Percentiles rank a stretch among this genome's conserved stretches.
phyloP scores from a whole-genome alignment of 768 basidiomycete species.

The Lentinula boryana region DNA sequence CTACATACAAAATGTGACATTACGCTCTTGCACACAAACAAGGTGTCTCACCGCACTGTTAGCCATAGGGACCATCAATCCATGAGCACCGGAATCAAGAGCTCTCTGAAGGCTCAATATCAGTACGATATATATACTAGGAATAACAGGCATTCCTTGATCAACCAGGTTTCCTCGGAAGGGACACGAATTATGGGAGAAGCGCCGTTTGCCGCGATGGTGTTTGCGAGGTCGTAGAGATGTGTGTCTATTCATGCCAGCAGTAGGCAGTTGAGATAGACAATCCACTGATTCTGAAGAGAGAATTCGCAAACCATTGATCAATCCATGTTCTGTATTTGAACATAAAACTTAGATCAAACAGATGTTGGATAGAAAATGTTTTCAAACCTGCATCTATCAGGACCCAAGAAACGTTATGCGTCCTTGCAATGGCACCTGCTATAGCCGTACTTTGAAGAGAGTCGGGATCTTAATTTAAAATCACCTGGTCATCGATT shows the following conservation, averaged over 20 bases:
- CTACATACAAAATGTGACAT: not conserved
- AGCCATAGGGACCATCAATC: slow-evolving; percentile 28
- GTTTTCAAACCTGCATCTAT: slow-evolving; percentile 15
- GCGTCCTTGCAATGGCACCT: slow-evolving; percentile 14
- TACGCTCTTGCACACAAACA: too few species aligned
- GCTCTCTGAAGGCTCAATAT: slow-evolving; percentile 21
- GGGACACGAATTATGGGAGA: slow-evolving; percentile 45
- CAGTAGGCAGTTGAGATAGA: not conserved
- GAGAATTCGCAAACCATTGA: slow-evolving; percentile 7
- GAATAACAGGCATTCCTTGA: slow-evolving; percentile 25
- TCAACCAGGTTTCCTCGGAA: slow-evolving; percentile 43
- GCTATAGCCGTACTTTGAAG: slow-evolving; percentile 15
- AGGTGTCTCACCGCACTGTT: slow-evolving; percentile 14
- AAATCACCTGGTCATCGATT: not conserved
- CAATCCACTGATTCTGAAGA: not conserved
- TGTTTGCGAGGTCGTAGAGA: slow-evolving; percentile 19
- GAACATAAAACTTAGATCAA: not conserved
- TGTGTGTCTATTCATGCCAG: slow-evolving; percentile 11
- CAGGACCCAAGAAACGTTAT: slow-evolving; percentile 16
- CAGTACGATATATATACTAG: too few species aligned
- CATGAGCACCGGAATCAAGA: slow-evolving; percentile 39
- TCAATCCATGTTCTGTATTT: slow-evolving; percentile 10
- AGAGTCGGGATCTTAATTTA: not conserved
- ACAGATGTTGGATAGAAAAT: not conserved
- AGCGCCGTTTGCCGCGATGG: slow-evolving; percentile 29